Conservation (phyloP, 1,284 basidiomycete genomes). For the Cutaneotrichosporon mucoides region DNA sequence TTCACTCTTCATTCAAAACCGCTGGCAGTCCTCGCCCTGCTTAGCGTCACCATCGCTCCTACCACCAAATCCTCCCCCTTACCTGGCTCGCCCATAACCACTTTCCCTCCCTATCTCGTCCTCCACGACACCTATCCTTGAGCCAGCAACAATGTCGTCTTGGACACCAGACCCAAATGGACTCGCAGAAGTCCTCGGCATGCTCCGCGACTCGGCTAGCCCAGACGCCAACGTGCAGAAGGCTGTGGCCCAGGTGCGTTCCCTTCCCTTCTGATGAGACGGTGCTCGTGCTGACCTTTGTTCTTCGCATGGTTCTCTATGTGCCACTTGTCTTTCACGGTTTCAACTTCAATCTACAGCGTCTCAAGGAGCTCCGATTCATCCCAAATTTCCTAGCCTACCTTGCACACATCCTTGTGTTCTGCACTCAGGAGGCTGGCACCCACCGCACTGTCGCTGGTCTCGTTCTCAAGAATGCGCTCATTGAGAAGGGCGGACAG, state of each 20-base stretch:
- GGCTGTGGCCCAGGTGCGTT: slow-evolving; percentile 2
- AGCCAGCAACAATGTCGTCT: background rate
- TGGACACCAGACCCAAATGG: slow-evolving; percentile 28
- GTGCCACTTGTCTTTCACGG: too few species aligned
- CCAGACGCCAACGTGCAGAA: slow-evolving; percentile 48
- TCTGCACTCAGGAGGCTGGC: slow-evolving; percentile 64
- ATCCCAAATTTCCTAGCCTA: slow-evolving; percentile 94
- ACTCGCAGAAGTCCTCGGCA: slow-evolving; percentile 47
- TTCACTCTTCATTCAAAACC: too few species aligned
- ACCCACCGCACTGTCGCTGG: slow-evolving; percentile 92
- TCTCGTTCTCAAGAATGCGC: slow-evolving; percentile 93
- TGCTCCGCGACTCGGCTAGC: slow-evolving; percentile 50
- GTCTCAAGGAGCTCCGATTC: slow-evolving; percentile 81
- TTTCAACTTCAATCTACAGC: slow-evolving; percentile 53
- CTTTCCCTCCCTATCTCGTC: too few species aligned
- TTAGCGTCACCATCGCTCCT: too few species aligned
- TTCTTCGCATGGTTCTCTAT: too few species aligned
- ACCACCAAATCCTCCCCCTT: too few species aligned
- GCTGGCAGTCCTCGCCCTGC: too few species aligned
- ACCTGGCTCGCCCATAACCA: too few species aligned
- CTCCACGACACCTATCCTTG: background rate
- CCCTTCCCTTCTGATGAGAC: too few species aligned
- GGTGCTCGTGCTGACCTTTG: background rate
- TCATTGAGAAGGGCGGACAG: slow-evolving; percentile 23
- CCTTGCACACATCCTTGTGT: slow-evolving; percentile 86